Evolutionary conservation across 441 rosid species (phyloP).

Genomic region (Kokia cookei): DNA sequence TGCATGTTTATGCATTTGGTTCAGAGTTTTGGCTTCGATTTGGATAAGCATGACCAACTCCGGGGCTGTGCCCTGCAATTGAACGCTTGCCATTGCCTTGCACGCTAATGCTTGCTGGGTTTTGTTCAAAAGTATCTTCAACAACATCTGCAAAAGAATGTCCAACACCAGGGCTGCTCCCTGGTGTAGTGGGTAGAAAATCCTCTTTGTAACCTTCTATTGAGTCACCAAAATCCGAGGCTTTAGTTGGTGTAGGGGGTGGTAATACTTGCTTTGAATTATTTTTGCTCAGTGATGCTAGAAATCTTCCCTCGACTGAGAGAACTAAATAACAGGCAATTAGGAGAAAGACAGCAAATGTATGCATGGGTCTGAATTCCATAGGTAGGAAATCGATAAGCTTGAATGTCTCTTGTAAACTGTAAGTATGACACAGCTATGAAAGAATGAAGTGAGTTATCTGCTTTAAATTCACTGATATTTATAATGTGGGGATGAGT

Average conservation of each 20-base stretch:
- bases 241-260: not conserved
- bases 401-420: not conserved
- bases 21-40: not conserved
- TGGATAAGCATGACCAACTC: not conserved
- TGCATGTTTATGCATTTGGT: not conserved
- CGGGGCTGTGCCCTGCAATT: constrained; percentile 3
- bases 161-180: constrained; percentile 26
- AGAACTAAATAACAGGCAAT: not conserved
- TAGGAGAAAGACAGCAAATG: not conserved
- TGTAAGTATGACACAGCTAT: not conserved
- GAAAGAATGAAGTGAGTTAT: not conserved
- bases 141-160: not conserved
- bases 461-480: not conserved
- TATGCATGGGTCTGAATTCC: not conserved
- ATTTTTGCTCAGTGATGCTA: not conserved
- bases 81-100: not conserved
- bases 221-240: not conserved
- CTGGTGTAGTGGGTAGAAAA: constrained; percentile 18
- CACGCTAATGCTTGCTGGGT: not conserved
- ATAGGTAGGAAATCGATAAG: not conserved
- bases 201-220: not conserved
- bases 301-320: constrained; percentile 1
- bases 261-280: not conserved
- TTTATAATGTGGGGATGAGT: not conserved
- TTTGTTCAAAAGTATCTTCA: not conserved